A percentile compares a stretch with the other conserved stretches of the same genome.
These are phyloP conservation scores for Phytopythium chamaehyphon DNA, from an alignment of 352 stramenopile species.

Conservation along the genomic window DNA sequence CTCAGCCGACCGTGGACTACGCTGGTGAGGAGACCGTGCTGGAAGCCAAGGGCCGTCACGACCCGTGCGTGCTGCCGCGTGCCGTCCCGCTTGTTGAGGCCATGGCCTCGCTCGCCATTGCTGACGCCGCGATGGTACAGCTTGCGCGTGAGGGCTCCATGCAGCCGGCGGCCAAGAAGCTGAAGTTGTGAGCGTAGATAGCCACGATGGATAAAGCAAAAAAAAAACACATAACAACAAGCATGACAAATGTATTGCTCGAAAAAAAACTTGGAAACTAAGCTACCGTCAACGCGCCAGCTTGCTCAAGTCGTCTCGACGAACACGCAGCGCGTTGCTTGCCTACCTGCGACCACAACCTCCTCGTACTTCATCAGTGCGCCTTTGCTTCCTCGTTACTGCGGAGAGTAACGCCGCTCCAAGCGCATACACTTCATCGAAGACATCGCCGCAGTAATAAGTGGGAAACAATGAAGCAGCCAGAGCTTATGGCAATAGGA, in stretches of 20 bases:
- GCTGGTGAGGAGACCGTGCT: slow-evolving; percentile 95
- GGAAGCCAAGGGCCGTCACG: slow-evolving; percentile 96
- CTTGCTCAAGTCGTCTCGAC: not conserved
- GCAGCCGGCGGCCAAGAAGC: slow-evolving; percentile 54
- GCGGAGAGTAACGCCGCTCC: too few relatives aligned
- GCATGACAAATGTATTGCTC: too few relatives aligned
- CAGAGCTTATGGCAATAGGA: too few relatives aligned
- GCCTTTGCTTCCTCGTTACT: too few relatives aligned
- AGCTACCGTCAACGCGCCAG: too few relatives aligned
- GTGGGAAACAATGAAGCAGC: too few relatives aligned
- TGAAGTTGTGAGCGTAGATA: slow-evolving; percentile 29
- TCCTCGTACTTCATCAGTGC: not conserved
- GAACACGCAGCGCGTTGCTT: not conserved
- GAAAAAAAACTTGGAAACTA: too few relatives aligned
- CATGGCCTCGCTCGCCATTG: slow-evolving; percentile 96
- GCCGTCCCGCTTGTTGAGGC: slow-evolving; percentile 97
- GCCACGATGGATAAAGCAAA: slow-evolving; percentile 2
- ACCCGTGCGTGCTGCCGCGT: slow-evolving; percentile 97
- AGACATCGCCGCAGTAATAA: too few relatives aligned
- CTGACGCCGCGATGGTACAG: slow-evolving; percentile 96
- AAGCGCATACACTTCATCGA: too few relatives aligned
- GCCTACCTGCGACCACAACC: not conserved
- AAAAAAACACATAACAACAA: not conserved
- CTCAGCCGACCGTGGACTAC: slow-evolving; percentile 93
- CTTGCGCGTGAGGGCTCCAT: slow-evolving; percentile 82